These are phyloP conservation scores for Phaeodactylum tricornutum DNA, from an alignment of 108 stramenopile species.

Conservation along the genomic window DNA sequence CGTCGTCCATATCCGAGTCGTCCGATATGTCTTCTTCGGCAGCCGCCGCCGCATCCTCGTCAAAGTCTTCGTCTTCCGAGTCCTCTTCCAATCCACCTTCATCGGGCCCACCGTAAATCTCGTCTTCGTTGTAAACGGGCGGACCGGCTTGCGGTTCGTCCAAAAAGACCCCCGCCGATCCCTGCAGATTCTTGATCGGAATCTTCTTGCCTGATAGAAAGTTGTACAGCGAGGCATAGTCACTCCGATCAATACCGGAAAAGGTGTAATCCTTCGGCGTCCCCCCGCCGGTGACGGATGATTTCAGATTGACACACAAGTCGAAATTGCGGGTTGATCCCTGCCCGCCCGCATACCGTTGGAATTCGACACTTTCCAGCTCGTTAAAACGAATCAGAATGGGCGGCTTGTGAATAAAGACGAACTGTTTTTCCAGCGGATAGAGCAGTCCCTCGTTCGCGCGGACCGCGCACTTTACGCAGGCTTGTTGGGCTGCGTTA, in stretches of 20 bases:
- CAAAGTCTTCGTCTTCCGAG: slow-evolving; percentile 54
- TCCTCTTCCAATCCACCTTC: slow-evolving; percentile 35
- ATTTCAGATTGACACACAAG: slow-evolving; percentile 64
- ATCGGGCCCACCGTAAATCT: slow-evolving; percentile 53
- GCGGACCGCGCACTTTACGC: slow-evolving; percentile 79
- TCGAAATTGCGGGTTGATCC: slow-evolving; percentile 92
- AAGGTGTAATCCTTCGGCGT: slow-evolving; percentile 72
- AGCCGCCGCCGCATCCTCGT: slow-evolving; percentile 44
- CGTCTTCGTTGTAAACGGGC: slow-evolving; percentile 55
- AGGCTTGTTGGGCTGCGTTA: slow-evolving; percentile 77
- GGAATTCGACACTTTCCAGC: slow-evolving; percentile 92
- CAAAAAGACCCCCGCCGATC: slow-evolving; percentile 10
- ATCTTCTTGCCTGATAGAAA: slow-evolving; percentile 85
- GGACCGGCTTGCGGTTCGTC: slow-evolving; percentile 16
- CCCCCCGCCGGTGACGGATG: slow-evolving; percentile 20
- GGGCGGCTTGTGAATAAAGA: slow-evolving; percentile 99
- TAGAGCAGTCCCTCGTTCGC: slow-evolving; percentile 97
- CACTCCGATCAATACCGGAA: slow-evolving; percentile 81
- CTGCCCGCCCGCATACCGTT: slow-evolving; percentile 88
- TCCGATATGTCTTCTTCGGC: slow-evolving; percentile 17
- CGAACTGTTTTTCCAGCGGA: slow-evolving; percentile 96
- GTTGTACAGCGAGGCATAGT: slow-evolving; percentile 77
- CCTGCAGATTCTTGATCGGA: slow-evolving; percentile 86
- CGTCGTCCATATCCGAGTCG: slow-evolving; percentile 20
- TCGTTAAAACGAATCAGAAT: slow-evolving; percentile 95